Percentiles rank a stretch among this genome's conserved stretches.
phyloP scores from a whole-genome alignment of 2,329 filamentous ascomycete genomes.

The Gaeumannomyces sp. region DNA sequence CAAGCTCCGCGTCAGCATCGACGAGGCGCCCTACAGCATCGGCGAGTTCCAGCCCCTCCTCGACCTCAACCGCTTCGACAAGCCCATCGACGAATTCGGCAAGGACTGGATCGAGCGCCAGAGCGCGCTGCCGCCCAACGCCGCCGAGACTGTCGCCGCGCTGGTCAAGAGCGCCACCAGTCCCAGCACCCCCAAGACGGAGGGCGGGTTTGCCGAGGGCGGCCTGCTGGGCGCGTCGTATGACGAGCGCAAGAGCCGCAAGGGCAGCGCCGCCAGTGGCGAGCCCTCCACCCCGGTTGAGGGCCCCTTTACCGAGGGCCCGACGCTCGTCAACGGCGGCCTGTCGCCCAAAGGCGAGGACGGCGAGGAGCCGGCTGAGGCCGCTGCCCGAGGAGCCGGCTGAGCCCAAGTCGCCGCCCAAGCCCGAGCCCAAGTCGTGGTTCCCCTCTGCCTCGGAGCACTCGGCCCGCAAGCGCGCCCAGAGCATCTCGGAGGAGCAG shows the following conservation, averaged over 20 bases:
- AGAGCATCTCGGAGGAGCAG: constrained; percentile 9
- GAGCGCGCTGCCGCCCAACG: constrained; percentile 21
- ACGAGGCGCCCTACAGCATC: constrained; percentile 53
- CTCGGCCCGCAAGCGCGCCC: constrained; percentile 16
- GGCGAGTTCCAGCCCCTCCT: constrained; percentile 64
- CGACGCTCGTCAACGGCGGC: constrained; percentile 46
- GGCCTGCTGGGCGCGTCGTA: constrained; percentile 47
- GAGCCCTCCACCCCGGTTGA: constrained; percentile 17
- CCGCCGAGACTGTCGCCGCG: constrained; percentile 26
- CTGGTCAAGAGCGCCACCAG: constrained; percentile 19
- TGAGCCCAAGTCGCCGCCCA: constrained; percentile 18
- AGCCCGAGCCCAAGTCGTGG: constrained; percentile 24
- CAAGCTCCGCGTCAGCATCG: constrained; percentile 34
- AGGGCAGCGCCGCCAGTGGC: constrained; percentile 23
- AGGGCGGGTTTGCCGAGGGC: constrained; percentile 34
- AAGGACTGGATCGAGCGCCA: constrained; percentile 32
- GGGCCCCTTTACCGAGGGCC: constrained; percentile 47
- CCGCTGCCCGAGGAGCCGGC: background rate
- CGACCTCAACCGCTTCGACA: constrained; percentile 53
- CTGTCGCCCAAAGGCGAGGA: background rate
- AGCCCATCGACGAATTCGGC: constrained; percentile 42
- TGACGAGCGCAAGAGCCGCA: constrained; percentile 36
- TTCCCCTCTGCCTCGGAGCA: constrained; percentile 30
- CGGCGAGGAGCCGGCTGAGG: background rate
- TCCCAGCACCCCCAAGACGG: constrained; percentile 22